Conservation (phyloP, 176 grass and related monocot species). For the Musa acuminata region DNA sequence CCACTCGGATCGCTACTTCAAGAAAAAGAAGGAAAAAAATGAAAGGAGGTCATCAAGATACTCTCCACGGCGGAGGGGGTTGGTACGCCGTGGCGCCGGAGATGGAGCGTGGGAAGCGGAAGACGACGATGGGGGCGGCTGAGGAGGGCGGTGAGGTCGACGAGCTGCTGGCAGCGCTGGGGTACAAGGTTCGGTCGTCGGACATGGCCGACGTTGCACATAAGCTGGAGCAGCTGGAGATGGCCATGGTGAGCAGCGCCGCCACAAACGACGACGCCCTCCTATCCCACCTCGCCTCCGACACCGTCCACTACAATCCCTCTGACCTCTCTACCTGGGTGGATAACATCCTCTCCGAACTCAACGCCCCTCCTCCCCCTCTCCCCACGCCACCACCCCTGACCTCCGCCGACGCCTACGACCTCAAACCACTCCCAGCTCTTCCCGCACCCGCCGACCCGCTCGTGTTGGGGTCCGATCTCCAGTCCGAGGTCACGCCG, state of each 20-base stretch:
- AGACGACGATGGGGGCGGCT: not conserved
- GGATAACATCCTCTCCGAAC: slow-evolving; percentile 13
- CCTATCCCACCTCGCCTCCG: not conserved
- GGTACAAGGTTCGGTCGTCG: slow-evolving; percentile 87
- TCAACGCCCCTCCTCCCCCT: slow-evolving; percentile 6
- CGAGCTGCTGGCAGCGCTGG: slow-evolving; percentile 74
- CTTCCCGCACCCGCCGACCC: not conserved
- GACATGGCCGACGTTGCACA: slow-evolving; percentile 97
- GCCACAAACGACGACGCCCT: slow-evolving; percentile 25
- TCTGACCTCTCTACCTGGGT: slow-evolving; percentile 5
- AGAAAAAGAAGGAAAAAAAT: slow-evolving; percentile 18
- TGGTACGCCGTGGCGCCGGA: slow-evolving; percentile 13
- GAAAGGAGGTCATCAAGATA: slow-evolving; percentile 80
- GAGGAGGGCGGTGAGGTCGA: slow-evolving; percentile 64
- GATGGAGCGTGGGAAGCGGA: slow-evolving; percentile 34
- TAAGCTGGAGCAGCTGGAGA: slow-evolving; percentile 98
- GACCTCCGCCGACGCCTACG: not conserved
- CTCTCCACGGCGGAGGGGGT: slow-evolving; percentile 20
- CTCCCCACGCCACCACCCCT: not conserved
- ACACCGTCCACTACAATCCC: slow-evolving; percentile 18
- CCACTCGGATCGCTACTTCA: not conserved
- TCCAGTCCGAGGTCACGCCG: slow-evolving; percentile 2
- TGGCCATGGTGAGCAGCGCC: slow-evolving; percentile 56
- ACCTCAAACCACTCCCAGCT: slow-evolving; percentile 4
- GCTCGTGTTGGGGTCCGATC: not conserved